Conservation (phyloP, 2,329 filamentous ascomycete species). For the Atkinsonella texensis region DNA sequence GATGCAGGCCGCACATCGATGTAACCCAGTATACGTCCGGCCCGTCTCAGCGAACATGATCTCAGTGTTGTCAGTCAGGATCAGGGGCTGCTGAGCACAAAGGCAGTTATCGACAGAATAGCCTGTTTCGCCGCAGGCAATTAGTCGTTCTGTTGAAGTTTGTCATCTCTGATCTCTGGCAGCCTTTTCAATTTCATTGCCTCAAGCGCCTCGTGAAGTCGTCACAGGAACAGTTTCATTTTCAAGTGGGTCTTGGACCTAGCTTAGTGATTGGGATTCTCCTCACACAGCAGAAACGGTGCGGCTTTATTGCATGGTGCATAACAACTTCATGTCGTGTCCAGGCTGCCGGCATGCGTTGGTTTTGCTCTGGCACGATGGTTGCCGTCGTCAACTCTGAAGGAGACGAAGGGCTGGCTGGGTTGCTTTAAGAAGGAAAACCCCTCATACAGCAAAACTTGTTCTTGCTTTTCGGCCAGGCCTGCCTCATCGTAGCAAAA, state of each 20-base stretch:
- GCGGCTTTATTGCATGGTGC: neutral
- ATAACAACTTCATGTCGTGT: neutral
- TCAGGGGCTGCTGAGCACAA: neutral
- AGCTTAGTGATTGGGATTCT: neutral
- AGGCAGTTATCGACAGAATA: neutral
- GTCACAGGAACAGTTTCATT: slow-evolving; percentile 4
- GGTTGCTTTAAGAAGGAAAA: neutral
- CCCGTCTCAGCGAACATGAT: neutral
- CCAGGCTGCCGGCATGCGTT: neutral
- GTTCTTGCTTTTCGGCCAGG: neutral
- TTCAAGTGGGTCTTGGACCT: neutral
- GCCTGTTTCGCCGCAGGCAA: neutral
- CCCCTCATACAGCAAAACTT: neutral
- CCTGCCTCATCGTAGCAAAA: neutral
- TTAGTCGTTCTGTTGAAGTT: neutral
- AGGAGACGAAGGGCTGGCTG: neutral
- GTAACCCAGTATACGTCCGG: neutral
- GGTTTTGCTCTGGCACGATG: neutral
- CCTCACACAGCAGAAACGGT: neutral
- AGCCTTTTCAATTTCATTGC: neutral
- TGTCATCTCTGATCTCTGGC: neutral
- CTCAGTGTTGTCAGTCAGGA: neutral
- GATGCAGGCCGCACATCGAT: neutral
- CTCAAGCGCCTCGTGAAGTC: neutral
- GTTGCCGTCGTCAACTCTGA: neutral